Evolutionary conservation across 805 yeast genomes (phyloP).

Genomic region (Millerozyma acaciae): DNA sequence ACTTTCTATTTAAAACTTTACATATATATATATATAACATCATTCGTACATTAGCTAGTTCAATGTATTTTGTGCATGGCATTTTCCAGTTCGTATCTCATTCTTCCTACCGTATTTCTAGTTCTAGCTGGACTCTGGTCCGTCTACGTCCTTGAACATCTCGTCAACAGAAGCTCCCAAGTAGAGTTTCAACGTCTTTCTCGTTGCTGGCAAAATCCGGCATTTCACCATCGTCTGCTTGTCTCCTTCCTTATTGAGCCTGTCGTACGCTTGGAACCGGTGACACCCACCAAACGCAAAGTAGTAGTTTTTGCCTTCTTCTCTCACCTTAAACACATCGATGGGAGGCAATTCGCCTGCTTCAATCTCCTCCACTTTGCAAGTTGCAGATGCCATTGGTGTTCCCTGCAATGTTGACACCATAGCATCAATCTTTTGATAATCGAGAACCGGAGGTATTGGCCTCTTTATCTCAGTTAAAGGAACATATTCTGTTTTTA

Average conservation of each 20-base stretch:
- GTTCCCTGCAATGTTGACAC: conserved; percentile 60
- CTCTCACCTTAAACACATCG: conserved; percentile 68
- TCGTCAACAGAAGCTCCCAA: conserved; percentile 65
- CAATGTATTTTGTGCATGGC: too few species aligned
- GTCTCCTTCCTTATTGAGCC: conserved; percentile 33
- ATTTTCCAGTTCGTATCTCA: too few species aligned
- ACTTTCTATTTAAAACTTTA: too few species aligned
- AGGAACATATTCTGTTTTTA: conserved; percentile 60
- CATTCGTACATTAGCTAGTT: too few species aligned
- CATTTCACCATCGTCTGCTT: conserved; percentile 54
- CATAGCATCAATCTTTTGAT: conserved; percentile 75
- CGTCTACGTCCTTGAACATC: conserved; percentile 28
- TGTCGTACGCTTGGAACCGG: conserved; percentile 81
- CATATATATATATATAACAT: too few species aligned
- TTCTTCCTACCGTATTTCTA: too few species aligned
- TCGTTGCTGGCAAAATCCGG: conserved; percentile 72
- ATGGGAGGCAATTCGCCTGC: conserved; percentile 77
- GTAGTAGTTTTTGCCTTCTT: conserved; percentile 56
- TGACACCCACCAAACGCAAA: conserved; percentile 93
- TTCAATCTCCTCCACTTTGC: conserved; percentile 43
- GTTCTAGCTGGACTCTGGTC: too few species aligned
- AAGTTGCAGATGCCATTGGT: conserved; percentile 64
- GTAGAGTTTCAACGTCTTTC: conserved; percentile 61
- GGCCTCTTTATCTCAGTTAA: conserved; percentile 69
- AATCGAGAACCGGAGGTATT: conserved; percentile 78